Evolutionary conservation across 2,329 filamentous ascomycete genomes (phyloP).

Genomic region (Phaeosphaeriaceae sp.): DNA sequence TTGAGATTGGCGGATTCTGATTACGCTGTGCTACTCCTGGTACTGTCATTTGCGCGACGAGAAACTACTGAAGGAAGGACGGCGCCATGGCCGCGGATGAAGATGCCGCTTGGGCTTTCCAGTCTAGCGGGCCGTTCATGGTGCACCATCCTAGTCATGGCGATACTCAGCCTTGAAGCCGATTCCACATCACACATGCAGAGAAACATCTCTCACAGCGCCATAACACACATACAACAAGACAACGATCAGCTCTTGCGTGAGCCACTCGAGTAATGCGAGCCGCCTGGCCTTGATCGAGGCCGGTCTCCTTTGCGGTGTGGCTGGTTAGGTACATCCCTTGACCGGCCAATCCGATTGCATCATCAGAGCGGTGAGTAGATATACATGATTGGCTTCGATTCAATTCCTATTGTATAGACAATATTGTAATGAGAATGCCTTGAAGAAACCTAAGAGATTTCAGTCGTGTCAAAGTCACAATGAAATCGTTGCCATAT

Average conservation of each 20-base stretch:
- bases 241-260: conserved; percentile 19
- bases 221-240: conserved; percentile 31
- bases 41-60: conserved; percentile 45
- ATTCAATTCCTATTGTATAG: conserved; percentile 17
- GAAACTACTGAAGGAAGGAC: background rate
- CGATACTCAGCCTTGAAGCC: background rate
- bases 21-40: conserved; percentile 31
- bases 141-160: conserved; percentile 17
- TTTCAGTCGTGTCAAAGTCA: background rate
- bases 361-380: conserved; percentile 38
- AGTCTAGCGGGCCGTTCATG: conserved; percentile 28
- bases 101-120: conserved; percentile 32
- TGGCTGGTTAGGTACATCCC: conserved; percentile 25
- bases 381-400: conserved; percentile 28
- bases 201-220: conserved; percentile 10
- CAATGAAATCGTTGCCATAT: background rate
- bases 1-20: conserved; percentile 22
- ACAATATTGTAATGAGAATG: conserved; percentile 7
- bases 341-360: conserved; percentile 23
- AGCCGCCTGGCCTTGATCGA: conserved; percentile 17
- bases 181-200: background rate
- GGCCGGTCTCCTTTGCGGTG: conserved; percentile 29
- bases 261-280: conserved; percentile 24
- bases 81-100: conserved; percentile 1
- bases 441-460: background rate